Base-by-base conservation (phyloP, 106 monocot species). In the Acorus calamus region DNA sequence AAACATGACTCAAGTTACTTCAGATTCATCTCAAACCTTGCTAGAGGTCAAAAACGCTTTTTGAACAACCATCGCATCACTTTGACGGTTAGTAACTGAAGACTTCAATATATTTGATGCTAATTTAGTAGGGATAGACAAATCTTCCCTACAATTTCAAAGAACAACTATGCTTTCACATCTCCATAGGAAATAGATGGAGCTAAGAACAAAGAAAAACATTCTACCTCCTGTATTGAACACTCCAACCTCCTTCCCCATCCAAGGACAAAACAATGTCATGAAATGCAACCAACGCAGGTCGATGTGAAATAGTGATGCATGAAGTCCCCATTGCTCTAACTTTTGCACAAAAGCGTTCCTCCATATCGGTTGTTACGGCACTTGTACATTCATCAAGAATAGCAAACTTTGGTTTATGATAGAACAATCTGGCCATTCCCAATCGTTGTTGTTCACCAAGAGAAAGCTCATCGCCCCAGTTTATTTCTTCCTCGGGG, bases 351-450 rank as follows among this genome's bases (percentile, higher is more conserved):
- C 98, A 99, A 63, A 99, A 99, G 13, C 98, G 85, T 64, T 99
- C 98, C 68, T 99, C 98, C 98, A 99, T 99, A 65, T 99, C 86
- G 4, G 92, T 92, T 73, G 98, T 92, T 49, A 99, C 98, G 46
- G 98, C 98, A 88, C 98, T 99, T n/a, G 98, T 99, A 60, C 98
- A 99, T 70, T 99, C 98, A 65, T 99, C 98, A 64, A 99, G 83
- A 79, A 99, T 99, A 46, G 98, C 98, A 78, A 99, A 99, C 64
- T 83, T 99, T 13, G 98, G 98, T 69, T 80, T 99, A 68, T 99
- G 98, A 74, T 92, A 99, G 67, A 99, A 99, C 46, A 99, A 69
- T 14, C 98, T 78, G 56, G 98, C 98, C 98, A 99, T 99, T 63
- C 98, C 98, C 3, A 99, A 69, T 72, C 98, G 83, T 66, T 99